Conservation (phyloP, 768 basidiomycete genomes). For the Tulasnella sp. region DNA sequence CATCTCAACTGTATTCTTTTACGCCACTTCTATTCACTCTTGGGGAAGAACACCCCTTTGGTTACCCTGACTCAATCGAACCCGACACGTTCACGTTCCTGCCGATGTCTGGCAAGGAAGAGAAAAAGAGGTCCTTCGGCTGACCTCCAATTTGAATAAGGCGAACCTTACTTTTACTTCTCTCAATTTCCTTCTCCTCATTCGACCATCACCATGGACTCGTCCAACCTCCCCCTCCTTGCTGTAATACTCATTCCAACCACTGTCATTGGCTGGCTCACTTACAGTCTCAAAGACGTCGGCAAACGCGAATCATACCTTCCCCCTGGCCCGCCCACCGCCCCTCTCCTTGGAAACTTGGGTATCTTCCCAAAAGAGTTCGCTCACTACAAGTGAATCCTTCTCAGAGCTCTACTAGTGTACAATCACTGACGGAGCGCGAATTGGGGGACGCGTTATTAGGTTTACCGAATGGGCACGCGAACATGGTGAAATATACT, state of each 20-base stretch:
- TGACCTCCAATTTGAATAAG: no score
- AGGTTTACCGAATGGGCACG: slow-evolving; percentile 28
- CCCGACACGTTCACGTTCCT: no score
- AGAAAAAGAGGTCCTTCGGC: no score
- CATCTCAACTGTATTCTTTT: no score
- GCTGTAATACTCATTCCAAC: not conserved
- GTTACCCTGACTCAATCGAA: no score
- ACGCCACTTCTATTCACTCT: no score
- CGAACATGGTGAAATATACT: slow-evolving; percentile 26
- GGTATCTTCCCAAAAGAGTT: slow-evolving; percentile 21
- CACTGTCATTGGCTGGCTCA: not conserved
- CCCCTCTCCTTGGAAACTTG: slow-evolving; percentile 24
- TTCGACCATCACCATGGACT: no score
- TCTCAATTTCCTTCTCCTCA: no score
- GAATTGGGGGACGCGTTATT: slow-evolving; percentile 17
- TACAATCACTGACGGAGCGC: slow-evolving; percentile 18
- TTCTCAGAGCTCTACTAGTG: slow-evolving; percentile 20
- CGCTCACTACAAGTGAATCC: slow-evolving; percentile 23
- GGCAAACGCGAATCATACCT: slow-evolving; percentile 20
- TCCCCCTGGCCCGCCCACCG: slow-evolving; percentile 25
- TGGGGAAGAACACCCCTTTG: no score
- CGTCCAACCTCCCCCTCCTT: not conserved
- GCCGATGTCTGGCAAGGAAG: no score
- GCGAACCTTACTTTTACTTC: no score
- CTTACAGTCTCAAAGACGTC: slow-evolving; percentile 4